phyloP scores from a whole-genome alignment of 495 filamentous ascomycete genomes.

The Hypoxylon lenormandii region DNA sequence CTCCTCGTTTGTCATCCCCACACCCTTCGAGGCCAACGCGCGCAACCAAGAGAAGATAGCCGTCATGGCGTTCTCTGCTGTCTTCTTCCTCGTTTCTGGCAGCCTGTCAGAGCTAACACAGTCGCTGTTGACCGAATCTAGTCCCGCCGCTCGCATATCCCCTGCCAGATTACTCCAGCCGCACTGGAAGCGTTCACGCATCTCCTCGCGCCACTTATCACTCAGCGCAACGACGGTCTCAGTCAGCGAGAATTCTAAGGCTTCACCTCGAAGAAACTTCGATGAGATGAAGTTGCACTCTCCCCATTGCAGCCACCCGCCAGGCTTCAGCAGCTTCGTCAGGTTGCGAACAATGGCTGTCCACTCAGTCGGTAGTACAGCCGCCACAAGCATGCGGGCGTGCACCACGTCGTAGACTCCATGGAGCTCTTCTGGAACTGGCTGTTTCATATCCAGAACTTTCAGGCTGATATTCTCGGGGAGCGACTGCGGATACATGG shows the following conservation, averaged over 20 bases:
- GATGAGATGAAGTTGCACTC: constrained; percentile 24
- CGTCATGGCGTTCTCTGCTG: not conserved
- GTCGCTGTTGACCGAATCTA: constrained; percentile 9
- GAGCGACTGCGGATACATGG: constrained; percentile 43
- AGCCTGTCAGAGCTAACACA: constrained; percentile 17
- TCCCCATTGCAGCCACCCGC: constrained; percentile 49
- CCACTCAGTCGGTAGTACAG: constrained; percentile 43
- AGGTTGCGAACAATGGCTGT: constrained; percentile 42
- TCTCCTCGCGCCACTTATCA: not conserved
- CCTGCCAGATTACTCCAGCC: constrained; percentile 14
- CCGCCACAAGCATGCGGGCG: constrained; percentile 53
- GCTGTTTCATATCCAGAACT: constrained; percentile 48
- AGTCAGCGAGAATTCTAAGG: not conserved
- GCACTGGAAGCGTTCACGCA: constrained; percentile 4
- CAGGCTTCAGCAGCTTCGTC: constrained; percentile 40
- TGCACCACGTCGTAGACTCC: constrained; percentile 55
- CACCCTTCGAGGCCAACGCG: not conserved
- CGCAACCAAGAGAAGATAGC: constrained; percentile 2
- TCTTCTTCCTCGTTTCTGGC: constrained; percentile 12
- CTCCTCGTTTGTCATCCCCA: too few relatives aligned
- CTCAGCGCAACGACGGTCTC: not conserved
- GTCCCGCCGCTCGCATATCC: constrained; percentile 11
- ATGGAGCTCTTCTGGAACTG: constrained; percentile 46
- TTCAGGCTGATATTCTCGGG: constrained; percentile 50
- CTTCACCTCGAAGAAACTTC: constrained; percentile 2